Conservation (phyloP, 1,284 basidiomycete species). For the Microbotryomycetes sp. region DNA sequence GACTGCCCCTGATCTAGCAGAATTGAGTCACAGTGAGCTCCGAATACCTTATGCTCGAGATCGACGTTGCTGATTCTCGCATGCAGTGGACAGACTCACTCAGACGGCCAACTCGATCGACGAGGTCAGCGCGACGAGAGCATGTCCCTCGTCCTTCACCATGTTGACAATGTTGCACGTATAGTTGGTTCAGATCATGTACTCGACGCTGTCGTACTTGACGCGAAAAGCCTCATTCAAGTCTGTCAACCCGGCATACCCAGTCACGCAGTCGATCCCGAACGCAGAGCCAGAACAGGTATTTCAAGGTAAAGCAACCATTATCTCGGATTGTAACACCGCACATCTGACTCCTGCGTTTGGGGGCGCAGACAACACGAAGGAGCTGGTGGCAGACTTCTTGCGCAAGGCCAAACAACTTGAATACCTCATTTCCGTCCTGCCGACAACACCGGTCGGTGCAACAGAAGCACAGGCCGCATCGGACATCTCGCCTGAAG, state of each 20-base stretch:
- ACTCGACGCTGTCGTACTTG: conserved; percentile 63
- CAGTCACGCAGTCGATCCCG: conserved; percentile 62
- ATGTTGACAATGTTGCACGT: background rate
- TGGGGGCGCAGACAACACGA: conserved; percentile 57
- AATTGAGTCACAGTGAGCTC: background rate
- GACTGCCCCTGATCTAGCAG: background rate
- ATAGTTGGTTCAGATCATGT: conserved; percentile 73
- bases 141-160: background rate
- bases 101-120: conserved; percentile 28
- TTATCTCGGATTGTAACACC: background rate
- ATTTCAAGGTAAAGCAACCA: conserved; percentile 51
- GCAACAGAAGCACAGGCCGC: conserved; percentile 58
- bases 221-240: conserved; percentile 62
- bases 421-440: conserved; percentile 64
- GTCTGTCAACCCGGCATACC: conserved; percentile 62
- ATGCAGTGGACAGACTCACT: conserved; percentile 31
- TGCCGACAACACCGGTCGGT: conserved; percentile 55
- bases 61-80: background rate
- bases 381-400: conserved; percentile 67
- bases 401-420: conserved; percentile 76
- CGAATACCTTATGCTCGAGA: background rate
- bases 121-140: conserved; percentile 2
- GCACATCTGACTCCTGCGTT: background rate
- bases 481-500: conserved; percentile 34
- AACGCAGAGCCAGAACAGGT: conserved; percentile 63